Evolutionary conservation across 1,139 yeast species (phyloP), one percentile per base, ranked within the genome.

Genomic region (Ogataea hybrid): DNA sequence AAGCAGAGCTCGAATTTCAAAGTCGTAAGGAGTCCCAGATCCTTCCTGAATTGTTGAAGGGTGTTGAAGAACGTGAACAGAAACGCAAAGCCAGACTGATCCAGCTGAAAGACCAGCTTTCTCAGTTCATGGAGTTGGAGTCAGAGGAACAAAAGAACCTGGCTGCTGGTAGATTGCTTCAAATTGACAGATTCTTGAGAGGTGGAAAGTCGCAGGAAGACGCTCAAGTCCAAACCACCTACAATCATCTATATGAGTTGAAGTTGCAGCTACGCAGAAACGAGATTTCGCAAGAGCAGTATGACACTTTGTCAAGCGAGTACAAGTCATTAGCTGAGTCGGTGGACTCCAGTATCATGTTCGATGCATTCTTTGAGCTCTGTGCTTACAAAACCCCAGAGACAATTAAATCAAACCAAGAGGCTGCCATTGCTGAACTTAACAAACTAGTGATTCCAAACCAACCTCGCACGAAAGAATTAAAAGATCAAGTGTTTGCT

Each of bases 1-100:
- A 64, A 37, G 68, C 68, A 43, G 95, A 84, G 62, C 78, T 72
- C 57, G 65, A 63, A 11, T 71, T 69, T 51, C 69, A 76, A 75
- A 70, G 79, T 15, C 71, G 86, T 59, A 84, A 85, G 61, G 88
- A 83, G 58, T 70, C 66, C 41, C 66, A 79, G 43, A 75, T 73
- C 5, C 75, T 73, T 52, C 79, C 80, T n/a, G 69, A 65, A 21
- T 64, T 84, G 31, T 54, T 73, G 35, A 62, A 67, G 41, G 62
- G 57, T 9, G 58, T 69, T 32, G 54, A 61, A 25, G 54, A 61
- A 29, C 73, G 81, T 49, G 69, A 67, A 16, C 58, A 52, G 5
- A 65, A 62, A 44, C 70, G 84, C 54, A 44, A 37, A 1, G 52
- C 49, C 3, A 56, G 63, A 38, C 42, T 59, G 36, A 48, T 61